A percentile compares a stretch with the other conserved stretches of the same genome.
Conservation (phyloP, 306 rosid genomes). For the Oxytropis ochrocephala region DNA sequence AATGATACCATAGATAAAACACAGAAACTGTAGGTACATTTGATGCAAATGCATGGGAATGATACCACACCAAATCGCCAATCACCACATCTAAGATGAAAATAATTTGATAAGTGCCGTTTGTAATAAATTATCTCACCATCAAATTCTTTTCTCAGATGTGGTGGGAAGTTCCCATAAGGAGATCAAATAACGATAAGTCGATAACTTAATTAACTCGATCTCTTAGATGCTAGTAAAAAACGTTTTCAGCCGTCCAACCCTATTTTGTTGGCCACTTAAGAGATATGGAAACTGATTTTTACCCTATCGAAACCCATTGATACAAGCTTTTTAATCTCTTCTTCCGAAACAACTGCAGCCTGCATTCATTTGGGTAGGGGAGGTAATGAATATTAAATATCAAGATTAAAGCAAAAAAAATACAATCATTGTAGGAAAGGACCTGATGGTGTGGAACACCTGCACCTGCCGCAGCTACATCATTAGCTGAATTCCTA, state of each 20-base stretch:
- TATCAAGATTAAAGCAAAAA: constrained; percentile 17
- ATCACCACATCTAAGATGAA: not conserved
- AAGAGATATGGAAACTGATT: not conserved
- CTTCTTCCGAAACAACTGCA: constrained; percentile 62
- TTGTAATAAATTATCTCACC: not conserved
- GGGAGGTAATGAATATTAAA: constrained; percentile 11
- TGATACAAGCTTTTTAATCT: constrained; percentile 64
- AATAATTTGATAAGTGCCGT: not conserved
- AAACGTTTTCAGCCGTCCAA: not conserved
- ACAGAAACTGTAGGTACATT: constrained; percentile 4
- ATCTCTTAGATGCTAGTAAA: not conserved
- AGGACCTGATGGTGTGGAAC: constrained; percentile 66
- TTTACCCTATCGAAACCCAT: constrained; percentile 98
- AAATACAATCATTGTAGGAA: not conserved
- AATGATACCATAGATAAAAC: constrained; percentile 11
- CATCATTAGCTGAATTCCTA: constrained; percentile 45
- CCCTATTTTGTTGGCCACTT: constrained; percentile 4
- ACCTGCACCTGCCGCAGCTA: constrained; percentile 33
- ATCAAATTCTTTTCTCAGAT: not conserved
- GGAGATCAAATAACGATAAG: constrained; percentile 3
- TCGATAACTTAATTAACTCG: not conserved
- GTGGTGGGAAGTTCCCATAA: not conserved
- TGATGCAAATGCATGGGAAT: not conserved
- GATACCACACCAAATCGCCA: not conserved
- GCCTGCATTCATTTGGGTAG: constrained; percentile 40